A percentile compares a stretch with the other conserved stretches of the same genome.
Conservation (phyloP, 1,284 basidiomycete species). For the Rhodotorula mucilaginosa region DNA sequence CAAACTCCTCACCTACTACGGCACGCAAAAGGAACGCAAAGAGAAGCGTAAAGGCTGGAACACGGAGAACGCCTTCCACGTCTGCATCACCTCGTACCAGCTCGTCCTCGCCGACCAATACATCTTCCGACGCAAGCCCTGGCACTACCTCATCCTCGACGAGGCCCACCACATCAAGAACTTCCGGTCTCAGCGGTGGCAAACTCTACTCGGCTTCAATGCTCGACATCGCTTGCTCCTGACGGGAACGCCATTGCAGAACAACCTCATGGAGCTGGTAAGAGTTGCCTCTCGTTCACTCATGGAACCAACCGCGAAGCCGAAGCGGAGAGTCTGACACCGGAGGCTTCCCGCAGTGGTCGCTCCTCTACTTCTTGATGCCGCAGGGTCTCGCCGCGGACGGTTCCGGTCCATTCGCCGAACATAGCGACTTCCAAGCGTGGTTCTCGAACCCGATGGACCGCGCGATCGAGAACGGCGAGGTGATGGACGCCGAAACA, state of each 20-base stretch:
- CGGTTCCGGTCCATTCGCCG: conserved; percentile 72
- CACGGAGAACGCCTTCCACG: conserved; percentile 87
- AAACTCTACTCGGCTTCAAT: conserved; percentile 88
- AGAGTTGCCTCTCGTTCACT: background rate
- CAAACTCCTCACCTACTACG: conserved; percentile 87
- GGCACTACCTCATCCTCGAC: conserved; percentile 96
- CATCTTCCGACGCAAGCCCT: conserved; percentile 90
- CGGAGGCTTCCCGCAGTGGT: conserved; percentile 58
- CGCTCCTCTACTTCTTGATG: conserved; percentile 91
- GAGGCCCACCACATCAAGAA: conserved; percentile 99
- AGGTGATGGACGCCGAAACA: conserved; percentile 75
- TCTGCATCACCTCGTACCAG: conserved; percentile 93
- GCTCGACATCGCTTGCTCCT: conserved; percentile 82
- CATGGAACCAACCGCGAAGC: background rate
- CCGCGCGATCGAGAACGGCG: conserved; percentile 86
- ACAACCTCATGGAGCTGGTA: conserved; percentile 83
- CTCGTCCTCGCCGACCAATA: conserved; percentile 88
- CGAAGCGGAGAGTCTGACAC: background rate
- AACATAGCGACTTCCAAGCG: conserved; percentile 88
- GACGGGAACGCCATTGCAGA: conserved; percentile 92
- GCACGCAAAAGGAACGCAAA: conserved; percentile 84
- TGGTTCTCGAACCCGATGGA: conserved; percentile 90
- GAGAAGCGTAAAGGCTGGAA: conserved; percentile 93
- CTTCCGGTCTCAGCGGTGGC: conserved; percentile 93
- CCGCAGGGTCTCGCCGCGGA: conserved; percentile 60